Percentiles rank a stretch among this genome's conserved stretches.
Evolutionary conservation across 768 basidiomycete species (phyloP).

Genomic region (Russula dissimulans): DNA sequence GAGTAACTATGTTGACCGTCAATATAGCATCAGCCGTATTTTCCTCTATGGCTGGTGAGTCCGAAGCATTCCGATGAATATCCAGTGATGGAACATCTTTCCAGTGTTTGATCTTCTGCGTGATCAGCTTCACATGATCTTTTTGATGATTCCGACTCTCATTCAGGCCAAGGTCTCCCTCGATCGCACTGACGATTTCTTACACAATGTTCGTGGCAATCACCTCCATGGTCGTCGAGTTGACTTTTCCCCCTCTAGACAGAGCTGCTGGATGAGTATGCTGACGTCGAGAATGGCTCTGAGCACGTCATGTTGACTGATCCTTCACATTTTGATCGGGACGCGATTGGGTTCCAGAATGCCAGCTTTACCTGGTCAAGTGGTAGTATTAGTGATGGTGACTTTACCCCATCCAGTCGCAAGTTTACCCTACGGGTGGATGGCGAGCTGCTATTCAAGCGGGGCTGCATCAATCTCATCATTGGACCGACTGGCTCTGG

Average conservation of each 20-base stretch:
- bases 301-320: constrained; percentile 16
- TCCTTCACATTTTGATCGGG: constrained; percentile 13
- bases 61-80: not conserved
- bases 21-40: constrained; percentile 24
- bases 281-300: constrained; percentile 10
- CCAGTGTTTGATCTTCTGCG: constrained; percentile 35
- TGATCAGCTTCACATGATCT: constrained; percentile 24
- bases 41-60: constrained; percentile 22
- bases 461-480: constrained; percentile 45
- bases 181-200: constrained; percentile 32
- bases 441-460: constrained; percentile 47
- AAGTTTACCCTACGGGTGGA: constrained; percentile 43
- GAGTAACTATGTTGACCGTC: not conserved
- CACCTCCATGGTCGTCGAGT: not conserved
- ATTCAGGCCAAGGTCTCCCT: constrained; percentile 32
- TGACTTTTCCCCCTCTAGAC: constrained; percentile 21
- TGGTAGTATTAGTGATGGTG: constrained; percentile 25
- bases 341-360: constrained; percentile 41
- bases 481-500: constrained; percentile 51
- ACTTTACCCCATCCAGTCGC: constrained; percentile 35
- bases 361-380: constrained; percentile 48
- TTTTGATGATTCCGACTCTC: constrained; percentile 22
- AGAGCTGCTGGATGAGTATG: constrained; percentile 27
- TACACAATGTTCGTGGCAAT: constrained; percentile 23
- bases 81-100: not conserved